Evolutionary conservation across 306 rosid genomes (phyloP).

Genomic region (Dalbergia cochinchinensis): DNA sequence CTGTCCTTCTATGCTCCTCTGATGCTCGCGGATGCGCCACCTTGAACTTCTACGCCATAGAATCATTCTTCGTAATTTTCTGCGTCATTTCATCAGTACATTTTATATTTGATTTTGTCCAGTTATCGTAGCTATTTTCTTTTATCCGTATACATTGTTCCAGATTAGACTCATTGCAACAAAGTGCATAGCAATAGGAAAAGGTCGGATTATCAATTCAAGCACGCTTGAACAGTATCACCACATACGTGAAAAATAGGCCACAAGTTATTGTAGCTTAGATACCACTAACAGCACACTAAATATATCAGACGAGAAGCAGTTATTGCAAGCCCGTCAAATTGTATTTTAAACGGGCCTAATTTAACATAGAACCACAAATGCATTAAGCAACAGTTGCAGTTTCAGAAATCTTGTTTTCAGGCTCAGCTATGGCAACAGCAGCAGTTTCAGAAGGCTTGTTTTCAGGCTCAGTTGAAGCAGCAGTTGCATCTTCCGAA

Average conservation of each 20-base stretch:
- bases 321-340: slow-evolving; percentile 19
- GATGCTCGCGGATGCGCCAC: too few species aligned
- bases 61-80: too few species aligned
- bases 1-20: too few species aligned
- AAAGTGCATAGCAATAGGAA: neutral
- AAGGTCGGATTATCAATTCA: neutral
- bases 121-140: too few species aligned
- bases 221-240: slow-evolving; percentile 16
- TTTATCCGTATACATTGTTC: too few species aligned
- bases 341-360: slow-evolving; percentile 12
- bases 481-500: slow-evolving; percentile 49
- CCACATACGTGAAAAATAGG: slow-evolving; percentile 9
- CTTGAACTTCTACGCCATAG: too few species aligned
- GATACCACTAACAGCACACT: slow-evolving; percentile 33
- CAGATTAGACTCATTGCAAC: neutral
- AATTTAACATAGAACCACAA: slow-evolving; percentile 15
- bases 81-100: too few species aligned
- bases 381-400: slow-evolving; percentile 57
- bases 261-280: slow-evolving; percentile 46
- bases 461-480: slow-evolving; percentile 28
- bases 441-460: slow-evolving; percentile 58
- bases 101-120: too few species aligned
- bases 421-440: slow-evolving; percentile 51
- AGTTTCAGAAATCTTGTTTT: slow-evolving; percentile 58
- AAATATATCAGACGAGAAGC: slow-evolving; percentile 29